These are phyloP conservation scores for Clavariopsis aquatica DNA, from an alignment of 495 filamentous ascomycete genomes.

Conservation along the genomic window DNA sequence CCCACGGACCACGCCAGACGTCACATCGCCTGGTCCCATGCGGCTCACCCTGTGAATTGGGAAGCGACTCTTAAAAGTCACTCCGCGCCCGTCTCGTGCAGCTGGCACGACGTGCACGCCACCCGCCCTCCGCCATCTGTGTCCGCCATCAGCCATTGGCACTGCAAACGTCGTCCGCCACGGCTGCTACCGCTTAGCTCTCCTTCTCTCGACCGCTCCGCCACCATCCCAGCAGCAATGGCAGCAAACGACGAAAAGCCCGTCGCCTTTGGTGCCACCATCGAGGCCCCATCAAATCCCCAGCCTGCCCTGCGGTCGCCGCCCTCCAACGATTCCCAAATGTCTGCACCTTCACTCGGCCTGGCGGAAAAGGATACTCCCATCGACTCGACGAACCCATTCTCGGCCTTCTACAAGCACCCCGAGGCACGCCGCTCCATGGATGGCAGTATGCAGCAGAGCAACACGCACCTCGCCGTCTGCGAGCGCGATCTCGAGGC, in stretches of 20 bases:
- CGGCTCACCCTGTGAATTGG: slow-evolving; percentile 3
- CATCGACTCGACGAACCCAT: slow-evolving; percentile 46
- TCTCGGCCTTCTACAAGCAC: slow-evolving; percentile 63
- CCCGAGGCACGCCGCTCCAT: slow-evolving; percentile 54
- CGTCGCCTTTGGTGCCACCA: slow-evolving; percentile 35
- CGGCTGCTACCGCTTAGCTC: background rate
- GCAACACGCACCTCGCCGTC: slow-evolving; percentile 43
- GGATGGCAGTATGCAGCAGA: slow-evolving; percentile 44
- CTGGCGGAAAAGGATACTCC: slow-evolving; percentile 14
- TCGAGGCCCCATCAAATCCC: slow-evolving; percentile 5
- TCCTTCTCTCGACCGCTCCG: background rate
- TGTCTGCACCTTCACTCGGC: slow-evolving; percentile 12
- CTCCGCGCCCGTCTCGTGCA: background rate
- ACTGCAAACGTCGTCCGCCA: background rate
- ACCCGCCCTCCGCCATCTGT: background rate
- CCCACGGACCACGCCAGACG: slow-evolving; percentile 10
- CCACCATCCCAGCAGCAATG: slow-evolving; percentile 15
- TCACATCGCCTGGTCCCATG: slow-evolving; percentile 18
- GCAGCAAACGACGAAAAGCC: slow-evolving; percentile 30
- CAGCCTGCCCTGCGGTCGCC: slow-evolving; percentile 21
- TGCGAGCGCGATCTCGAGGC: slow-evolving; percentile 46
- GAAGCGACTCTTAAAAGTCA: slow-evolving; percentile 14
- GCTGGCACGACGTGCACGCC: background rate
- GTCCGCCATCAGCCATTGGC: background rate
- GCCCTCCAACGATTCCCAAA: slow-evolving; percentile 26